A percentile compares a stretch with the other conserved stretches of the same genome.
These are phyloP conservation scores for Spongispora temasekensis DNA, from an alignment of 1,284 basidiomycete species.

Conservation along the genomic window DNA sequence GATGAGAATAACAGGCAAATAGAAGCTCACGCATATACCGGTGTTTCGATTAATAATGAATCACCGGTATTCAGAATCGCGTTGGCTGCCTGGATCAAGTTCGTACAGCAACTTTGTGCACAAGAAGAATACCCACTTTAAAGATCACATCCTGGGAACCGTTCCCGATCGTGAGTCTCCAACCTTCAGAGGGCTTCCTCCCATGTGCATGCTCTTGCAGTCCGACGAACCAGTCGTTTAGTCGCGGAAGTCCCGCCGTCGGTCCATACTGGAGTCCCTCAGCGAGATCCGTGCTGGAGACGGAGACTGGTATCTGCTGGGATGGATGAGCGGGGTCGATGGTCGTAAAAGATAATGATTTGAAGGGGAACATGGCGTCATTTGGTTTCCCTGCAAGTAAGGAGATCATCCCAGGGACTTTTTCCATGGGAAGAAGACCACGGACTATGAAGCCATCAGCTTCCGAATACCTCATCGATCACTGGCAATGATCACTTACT, in stretches of 20 bases:
- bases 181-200: conserved; percentile 58
- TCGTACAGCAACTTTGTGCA: conserved; percentile 5
- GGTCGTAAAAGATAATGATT: conserved; percentile 63
- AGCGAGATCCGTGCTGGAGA: conserved; percentile 60
- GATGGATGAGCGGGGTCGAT: conserved; percentile 49
- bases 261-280: conserved; percentile 78
- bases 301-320: conserved; percentile 47
- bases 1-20: conserved; percentile 10
- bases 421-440: conserved; percentile 75
- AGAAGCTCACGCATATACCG: conserved; percentile 75
- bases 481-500: conserved; percentile 46
- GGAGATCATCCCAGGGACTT: conserved; percentile 79
- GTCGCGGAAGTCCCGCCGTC: conserved; percentile 66
- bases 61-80: conserved; percentile 81
- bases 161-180: conserved; percentile 76
- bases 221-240: conserved; percentile 67
- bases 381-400: conserved; percentile 90
- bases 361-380: conserved; percentile 87
- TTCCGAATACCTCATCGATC: neutral
- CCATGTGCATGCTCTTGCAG: conserved; percentile 71
- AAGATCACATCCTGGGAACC: conserved; percentile 89
- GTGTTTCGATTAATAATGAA: conserved; percentile 81
- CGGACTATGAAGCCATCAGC: conserved; percentile 42
- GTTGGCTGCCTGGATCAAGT: conserved; percentile 47
- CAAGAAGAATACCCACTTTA: conserved; percentile 54